Evolutionary conservation across 2,329 filamentous ascomycete genomes (phyloP).

Genomic region (Cladophialophora yegresii): DNA sequence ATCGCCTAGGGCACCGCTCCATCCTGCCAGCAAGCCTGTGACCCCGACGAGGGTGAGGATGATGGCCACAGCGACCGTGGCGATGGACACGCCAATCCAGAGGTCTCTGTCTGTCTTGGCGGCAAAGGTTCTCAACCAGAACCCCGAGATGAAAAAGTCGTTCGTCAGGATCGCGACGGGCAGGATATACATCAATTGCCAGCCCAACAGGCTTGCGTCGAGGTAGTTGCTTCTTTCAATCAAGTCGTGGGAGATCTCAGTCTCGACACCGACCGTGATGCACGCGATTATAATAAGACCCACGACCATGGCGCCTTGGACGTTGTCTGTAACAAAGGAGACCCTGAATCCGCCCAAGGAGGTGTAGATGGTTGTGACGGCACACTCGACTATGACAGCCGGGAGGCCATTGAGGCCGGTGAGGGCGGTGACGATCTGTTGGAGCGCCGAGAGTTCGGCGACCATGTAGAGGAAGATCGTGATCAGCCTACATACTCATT

Average conservation of each 20-base stretch:
- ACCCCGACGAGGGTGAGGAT: constrained; percentile 73
- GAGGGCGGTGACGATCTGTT: constrained; percentile 73
- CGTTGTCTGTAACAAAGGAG: constrained; percentile 79
- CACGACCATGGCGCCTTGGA: constrained; percentile 77
- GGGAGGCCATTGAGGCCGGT: constrained; percentile 75
- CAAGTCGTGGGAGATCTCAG: constrained; percentile 68
- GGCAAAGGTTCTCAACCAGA: constrained; percentile 82
- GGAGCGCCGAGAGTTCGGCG: constrained; percentile 75
- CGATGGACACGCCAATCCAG: constrained; percentile 71
- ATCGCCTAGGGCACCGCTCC: constrained; percentile 71
- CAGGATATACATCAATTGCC: constrained; percentile 83
- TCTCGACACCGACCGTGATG: constrained; percentile 75
- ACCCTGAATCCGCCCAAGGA: constrained; percentile 80
- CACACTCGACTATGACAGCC: constrained; percentile 74
- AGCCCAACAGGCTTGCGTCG: constrained; percentile 71
- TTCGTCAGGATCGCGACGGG: constrained; percentile 79
- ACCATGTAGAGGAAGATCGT: constrained; percentile 88
- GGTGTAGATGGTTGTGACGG: constrained; percentile 79
- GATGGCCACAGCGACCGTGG: constrained; percentile 64
- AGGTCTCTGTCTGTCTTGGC: constrained; percentile 76
- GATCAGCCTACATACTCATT: constrained; percentile 55
- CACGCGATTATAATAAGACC: constrained; percentile 73
- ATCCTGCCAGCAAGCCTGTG: constrained; percentile 73
- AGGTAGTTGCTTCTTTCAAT: constrained; percentile 69
- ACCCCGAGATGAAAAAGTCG: constrained; percentile 81